phyloP scores from a whole-genome alignment of 106 monocot genomes.

The Gastrodia elata region DNA sequence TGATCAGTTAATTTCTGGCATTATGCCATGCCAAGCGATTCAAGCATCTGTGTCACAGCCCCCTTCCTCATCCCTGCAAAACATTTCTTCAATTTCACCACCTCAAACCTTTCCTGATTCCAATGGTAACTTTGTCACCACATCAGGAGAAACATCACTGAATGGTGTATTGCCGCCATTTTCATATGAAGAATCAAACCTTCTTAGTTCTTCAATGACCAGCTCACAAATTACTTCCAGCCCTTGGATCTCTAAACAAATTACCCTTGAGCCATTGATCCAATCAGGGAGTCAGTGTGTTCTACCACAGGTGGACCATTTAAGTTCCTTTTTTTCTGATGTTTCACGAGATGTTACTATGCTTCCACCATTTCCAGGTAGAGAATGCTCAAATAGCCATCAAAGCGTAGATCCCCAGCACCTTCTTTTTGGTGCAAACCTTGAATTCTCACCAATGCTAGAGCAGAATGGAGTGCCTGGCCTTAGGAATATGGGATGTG shows the following conservation, averaged over 20 bases:
- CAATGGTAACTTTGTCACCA: constrained; percentile 25
- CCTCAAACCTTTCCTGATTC: constrained; percentile 46
- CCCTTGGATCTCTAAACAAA: constrained; percentile 53
- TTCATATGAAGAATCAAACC: constrained; percentile 56
- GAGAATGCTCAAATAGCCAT: constrained; percentile 47
- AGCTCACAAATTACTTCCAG: constrained; percentile 25
- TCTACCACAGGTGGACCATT: constrained; percentile 22
- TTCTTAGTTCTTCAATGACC: constrained; percentile 30
- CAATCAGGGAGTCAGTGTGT: constrained; percentile 34
- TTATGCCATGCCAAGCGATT: background rate
- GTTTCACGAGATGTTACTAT: constrained; percentile 26
- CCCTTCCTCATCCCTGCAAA: constrained; percentile 17
- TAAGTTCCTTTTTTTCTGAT: constrained; percentile 13
- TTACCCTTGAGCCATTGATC: constrained; percentile 38
- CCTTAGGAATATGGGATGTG: constrained; percentile 27
- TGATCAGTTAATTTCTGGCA: constrained; percentile 32
- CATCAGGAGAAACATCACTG: constrained; percentile 34
- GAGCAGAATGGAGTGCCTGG: constrained; percentile 37
- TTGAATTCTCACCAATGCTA: constrained; percentile 43
- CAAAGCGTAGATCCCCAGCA: constrained; percentile 46
- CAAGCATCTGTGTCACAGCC: constrained; percentile 25
- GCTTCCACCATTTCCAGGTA: constrained; percentile 46
- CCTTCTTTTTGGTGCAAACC: constrained; percentile 66
- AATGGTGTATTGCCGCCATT: constrained; percentile 49
- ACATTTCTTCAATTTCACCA: constrained; percentile 15